Base-by-base conservation (phyloP, 2,329 filamentous ascomycete species). In the Colletotrichum theobromicola region DNA sequence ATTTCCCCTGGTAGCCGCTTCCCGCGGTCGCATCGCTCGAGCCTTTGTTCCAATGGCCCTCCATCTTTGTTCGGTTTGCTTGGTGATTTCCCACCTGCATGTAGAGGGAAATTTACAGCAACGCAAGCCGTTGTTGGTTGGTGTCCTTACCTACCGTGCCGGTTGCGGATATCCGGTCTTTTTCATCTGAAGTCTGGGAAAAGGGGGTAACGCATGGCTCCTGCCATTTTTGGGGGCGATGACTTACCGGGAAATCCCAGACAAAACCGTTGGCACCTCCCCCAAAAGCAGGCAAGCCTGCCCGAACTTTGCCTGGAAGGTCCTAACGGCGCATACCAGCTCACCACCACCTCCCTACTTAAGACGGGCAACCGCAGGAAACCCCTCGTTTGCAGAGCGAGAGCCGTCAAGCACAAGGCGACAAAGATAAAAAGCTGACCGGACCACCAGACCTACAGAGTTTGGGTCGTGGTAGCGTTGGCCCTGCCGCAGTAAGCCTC, bases 201-300 rank as follows among this genome's bases (percentile, higher is more conserved):
- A 32, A 65, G 55, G 28, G 63, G 37, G 35, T 21, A 24, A 63
- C 15, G 55, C 66, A 61, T 46, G n/a, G 63, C 65, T 62, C 57
- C 18, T 24, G 64, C n/a, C 42, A 18, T 50, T 34, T 58, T 30
- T 35, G 9, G 28, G 42, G 60, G 37, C 16, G 24, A 26, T 61
- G 53, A 66, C 30, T 71, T 66, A 50, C 46, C 46, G 37, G 69
- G 72, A 37, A 70, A 62, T 75, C 72, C 72, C 34, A 75, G 72
- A 67, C 63, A 72, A 30, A 62, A 50, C 63, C 69, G 68, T 72
- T 67, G 42, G 16, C 72, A 37, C 9, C 15, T 46, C 26, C 12
- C 64, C 63, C 63, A 55, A 65, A 72, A 63, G 72, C 34, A 72
- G 68, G 28, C 60, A 67, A 63, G 60, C 32, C 5, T 37, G 34